Evolutionary conservation across 2,329 filamentous ascomycete genomes (phyloP).

Genomic region (Xylaria sp.): DNA sequence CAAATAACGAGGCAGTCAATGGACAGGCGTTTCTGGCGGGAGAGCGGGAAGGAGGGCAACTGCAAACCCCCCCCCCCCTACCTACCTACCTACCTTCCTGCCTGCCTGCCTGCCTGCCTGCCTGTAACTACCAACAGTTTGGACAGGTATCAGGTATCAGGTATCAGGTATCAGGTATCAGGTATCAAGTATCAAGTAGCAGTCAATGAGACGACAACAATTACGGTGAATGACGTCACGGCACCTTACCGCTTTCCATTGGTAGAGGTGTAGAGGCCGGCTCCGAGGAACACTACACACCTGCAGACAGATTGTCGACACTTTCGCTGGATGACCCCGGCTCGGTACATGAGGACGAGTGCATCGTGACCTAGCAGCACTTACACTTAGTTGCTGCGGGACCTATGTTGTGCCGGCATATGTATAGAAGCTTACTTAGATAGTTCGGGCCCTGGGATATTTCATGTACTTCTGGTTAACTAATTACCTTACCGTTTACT

Average conservation of each 20-base stretch:
- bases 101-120: too few relatives aligned
- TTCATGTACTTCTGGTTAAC: not conserved
- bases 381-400: not conserved
- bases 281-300: not conserved
- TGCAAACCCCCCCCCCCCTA: not conserved
- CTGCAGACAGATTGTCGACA: conserved; percentile 1
- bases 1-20: conserved; percentile 4
- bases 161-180: too few relatives aligned
- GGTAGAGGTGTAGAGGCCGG: not conserved
- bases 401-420: not conserved
- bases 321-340: not conserved
- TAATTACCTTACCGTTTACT: too few relatives aligned
- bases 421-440: not conserved
- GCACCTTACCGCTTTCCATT: not conserved
- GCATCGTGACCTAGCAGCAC: not conserved
- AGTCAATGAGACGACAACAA: not conserved
- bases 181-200: not conserved
- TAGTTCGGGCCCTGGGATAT: not conserved
- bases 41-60: not conserved
- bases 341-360: not conserved
- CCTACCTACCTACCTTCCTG: too few relatives aligned
- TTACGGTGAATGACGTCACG: conserved; percentile 5
- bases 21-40: not conserved
- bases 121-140: too few relatives aligned
- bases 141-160: too few relatives aligned